These are phyloP conservation scores for Aspergillus bombycis DNA, from an alignment of 2,329 filamentous ascomycete genomes.

Conservation along the genomic window DNA sequence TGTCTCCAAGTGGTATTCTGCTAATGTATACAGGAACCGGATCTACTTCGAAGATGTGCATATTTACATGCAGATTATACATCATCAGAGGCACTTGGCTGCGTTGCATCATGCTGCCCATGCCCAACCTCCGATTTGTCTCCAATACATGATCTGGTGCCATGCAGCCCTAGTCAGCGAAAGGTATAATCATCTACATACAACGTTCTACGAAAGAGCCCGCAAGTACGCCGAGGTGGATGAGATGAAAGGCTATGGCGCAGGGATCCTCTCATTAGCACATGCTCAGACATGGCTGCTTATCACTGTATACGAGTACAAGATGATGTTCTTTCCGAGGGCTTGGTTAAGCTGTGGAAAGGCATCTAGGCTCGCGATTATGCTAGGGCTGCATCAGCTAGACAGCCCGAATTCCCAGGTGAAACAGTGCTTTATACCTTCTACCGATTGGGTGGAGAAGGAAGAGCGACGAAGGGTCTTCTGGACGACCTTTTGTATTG, in stretches of 20 bases:
- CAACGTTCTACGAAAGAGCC: constrained; percentile 85
- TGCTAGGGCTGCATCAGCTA: constrained; percentile 88
- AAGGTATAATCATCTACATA: constrained; percentile 76
- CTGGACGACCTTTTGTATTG: constrained; percentile 89
- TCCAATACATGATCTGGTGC: constrained; percentile 97
- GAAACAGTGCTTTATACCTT: constrained; percentile 83
- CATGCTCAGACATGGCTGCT: constrained; percentile 85
- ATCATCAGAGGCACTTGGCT: constrained; percentile 82
- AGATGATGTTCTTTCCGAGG: constrained; percentile 94
- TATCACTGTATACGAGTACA: constrained; percentile 86
- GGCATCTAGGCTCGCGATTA: constrained; percentile 78
- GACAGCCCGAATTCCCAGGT: constrained; percentile 84
- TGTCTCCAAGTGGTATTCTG: neutral
- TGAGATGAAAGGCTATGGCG: constrained; percentile 89
- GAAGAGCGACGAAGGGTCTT: constrained; percentile 92
- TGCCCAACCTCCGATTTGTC: constrained; percentile 80
- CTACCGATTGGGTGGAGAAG: constrained; percentile 89
- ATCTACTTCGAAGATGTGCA: constrained; percentile 92
- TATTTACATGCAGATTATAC: constrained; percentile 82
- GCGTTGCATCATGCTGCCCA: constrained; percentile 84
- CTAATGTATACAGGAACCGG: constrained; percentile 60
- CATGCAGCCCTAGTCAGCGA: constrained; percentile 80
- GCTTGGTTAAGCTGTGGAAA: constrained; percentile 92
- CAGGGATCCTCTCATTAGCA: constrained; percentile 83
- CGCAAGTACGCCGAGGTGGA: constrained; percentile 89